Evolutionary conservation across 768 basidiomycete species (phyloP).

Genomic region (Hygrocybe punicea): DNA sequence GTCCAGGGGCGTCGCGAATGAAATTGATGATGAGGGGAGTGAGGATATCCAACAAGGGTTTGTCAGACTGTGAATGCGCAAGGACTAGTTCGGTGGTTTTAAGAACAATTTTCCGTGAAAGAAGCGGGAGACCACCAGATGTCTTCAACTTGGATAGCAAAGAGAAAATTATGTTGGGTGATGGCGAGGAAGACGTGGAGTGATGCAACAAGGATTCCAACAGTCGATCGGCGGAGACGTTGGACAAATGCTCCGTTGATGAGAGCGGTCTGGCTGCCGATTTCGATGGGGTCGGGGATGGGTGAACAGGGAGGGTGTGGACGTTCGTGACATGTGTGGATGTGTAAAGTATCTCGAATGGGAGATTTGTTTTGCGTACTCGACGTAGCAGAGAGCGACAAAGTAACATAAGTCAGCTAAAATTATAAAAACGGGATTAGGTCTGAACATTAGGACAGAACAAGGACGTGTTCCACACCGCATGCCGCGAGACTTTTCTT

Average conservation of each 20-base stretch:
- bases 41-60: slow-evolving; percentile 10
- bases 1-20: slow-evolving; percentile 22
- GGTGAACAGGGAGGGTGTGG: background rate
- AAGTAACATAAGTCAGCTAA: slow-evolving; percentile 72
- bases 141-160: background rate
- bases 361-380: slow-evolving; percentile 33
- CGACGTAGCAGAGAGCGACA: slow-evolving; percentile 57
- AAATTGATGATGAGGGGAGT: slow-evolving; percentile 31
- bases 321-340: background rate
- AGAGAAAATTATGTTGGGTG: background rate
- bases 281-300: background rate
- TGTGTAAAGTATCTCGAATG: background rate
- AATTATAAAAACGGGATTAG: slow-evolving; percentile 3
- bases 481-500: slow-evolving; percentile 48
- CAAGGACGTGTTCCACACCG: slow-evolving; percentile 39
- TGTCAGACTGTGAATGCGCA: slow-evolving; percentile 15
- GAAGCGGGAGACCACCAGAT: background rate
- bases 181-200: background rate
- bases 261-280: no score
- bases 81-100: slow-evolving; percentile 17
- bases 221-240: background rate
- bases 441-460: background rate
- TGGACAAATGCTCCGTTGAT: background rate
- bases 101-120: background rate
- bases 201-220: background rate